Percentiles rank a stretch among this genome's conserved stretches.
phyloP scores from a whole-genome alignment of 208 protist genomes.

The Acanthamoeba lenticulata region DNA sequence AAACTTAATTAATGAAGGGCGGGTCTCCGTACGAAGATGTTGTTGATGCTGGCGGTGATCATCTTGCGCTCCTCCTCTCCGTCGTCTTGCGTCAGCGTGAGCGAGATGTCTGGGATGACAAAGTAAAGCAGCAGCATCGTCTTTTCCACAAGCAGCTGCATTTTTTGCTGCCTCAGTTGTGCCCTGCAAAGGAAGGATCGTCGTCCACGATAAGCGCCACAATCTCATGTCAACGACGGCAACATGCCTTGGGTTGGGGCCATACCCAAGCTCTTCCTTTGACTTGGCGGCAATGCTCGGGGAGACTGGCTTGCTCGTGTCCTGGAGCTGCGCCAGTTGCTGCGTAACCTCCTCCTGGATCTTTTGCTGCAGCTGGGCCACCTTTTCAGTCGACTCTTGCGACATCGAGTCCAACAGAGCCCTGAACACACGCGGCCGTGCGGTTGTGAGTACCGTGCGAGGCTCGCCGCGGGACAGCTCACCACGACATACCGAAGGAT shows the following conservation, averaged over 20 bases:
- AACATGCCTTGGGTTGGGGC: not conserved
- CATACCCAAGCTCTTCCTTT: slow-evolving; percentile 6
- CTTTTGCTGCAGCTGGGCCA: not conserved
- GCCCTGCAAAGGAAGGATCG: not conserved
- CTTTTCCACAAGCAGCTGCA: slow-evolving; percentile 37
- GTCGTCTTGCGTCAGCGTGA: not conserved
- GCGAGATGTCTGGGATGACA: slow-evolving; percentile 47
- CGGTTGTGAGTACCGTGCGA: too few relatives aligned
- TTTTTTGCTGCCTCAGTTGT: not conserved
- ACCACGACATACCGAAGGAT: not conserved
- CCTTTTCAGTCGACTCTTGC: not conserved
- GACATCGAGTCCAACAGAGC: slow-evolving; percentile 19
- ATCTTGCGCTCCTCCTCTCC: not conserved
- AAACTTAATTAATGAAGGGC: not conserved
- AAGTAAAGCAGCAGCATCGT: slow-evolving; percentile 54
- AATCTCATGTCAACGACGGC: not conserved
- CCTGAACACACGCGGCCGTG: not conserved
- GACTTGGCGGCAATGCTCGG: not conserved
- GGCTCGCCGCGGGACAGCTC: not conserved
- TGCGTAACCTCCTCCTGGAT: slow-evolving; percentile 19
- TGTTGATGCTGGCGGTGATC: not conserved
- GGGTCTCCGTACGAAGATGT: not conserved
- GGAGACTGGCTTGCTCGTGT: not conserved
- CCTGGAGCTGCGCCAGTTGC: not conserved
- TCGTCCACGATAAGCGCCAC: not conserved